Conservation (phyloP, 345 rosid species). For the Triadica sebifera region DNA sequence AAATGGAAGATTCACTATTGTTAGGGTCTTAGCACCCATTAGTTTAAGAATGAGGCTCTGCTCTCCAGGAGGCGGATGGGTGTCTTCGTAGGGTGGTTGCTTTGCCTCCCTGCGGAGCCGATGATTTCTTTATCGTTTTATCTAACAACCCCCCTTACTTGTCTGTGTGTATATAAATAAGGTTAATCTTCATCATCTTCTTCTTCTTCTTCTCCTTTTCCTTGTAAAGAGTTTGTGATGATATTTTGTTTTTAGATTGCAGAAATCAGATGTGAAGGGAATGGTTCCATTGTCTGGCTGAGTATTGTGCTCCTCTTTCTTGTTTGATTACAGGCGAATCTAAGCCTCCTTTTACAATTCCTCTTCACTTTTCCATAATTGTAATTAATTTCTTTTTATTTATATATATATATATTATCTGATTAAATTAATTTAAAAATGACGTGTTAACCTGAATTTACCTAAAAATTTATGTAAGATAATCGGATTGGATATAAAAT, state of each 20-base stretch:
- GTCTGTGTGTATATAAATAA: not conserved
- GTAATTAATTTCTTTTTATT: too few relatives aligned
- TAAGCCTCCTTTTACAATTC: too few relatives aligned
- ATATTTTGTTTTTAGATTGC: not conserved
- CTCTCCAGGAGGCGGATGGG: constrained; percentile 5
- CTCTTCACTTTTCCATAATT: too few relatives aligned
- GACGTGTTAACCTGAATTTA: too few relatives aligned
- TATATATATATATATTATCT: too few relatives aligned
- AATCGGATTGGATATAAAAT: too few relatives aligned
- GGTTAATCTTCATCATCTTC: not conserved
- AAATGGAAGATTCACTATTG: not conserved
- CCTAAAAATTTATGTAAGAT: too few relatives aligned
- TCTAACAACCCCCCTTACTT: not conserved
- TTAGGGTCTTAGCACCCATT: not conserved
- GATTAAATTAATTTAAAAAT: too few relatives aligned
- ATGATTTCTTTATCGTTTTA: not conserved
- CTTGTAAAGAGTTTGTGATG: not conserved
- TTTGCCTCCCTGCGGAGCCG: constrained; percentile 4
- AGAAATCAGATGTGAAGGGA: not conserved
- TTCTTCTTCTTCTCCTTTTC: not conserved
- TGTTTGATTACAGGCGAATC: not conserved
- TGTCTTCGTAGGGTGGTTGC: constrained; percentile 6
- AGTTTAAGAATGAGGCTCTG: constrained; percentile 2
- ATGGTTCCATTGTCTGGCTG: not conserved
- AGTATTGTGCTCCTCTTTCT: not conserved